Conservation (phyloP, 257 asterid species). For the Cinchona pubescens region DNA sequence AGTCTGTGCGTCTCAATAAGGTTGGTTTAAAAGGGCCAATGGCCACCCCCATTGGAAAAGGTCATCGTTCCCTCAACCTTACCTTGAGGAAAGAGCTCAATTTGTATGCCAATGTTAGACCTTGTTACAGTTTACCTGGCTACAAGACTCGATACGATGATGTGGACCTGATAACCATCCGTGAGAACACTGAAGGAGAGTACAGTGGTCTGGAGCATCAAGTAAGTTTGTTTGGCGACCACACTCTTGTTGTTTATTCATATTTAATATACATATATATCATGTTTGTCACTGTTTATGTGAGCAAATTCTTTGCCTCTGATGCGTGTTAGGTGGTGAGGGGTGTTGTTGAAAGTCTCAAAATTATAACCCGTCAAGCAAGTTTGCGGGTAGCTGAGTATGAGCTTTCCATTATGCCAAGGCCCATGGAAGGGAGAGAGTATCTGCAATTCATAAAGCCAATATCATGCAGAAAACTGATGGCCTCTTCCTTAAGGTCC, state of each 20-base stretch:
- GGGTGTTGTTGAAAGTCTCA: conserved; percentile 96
- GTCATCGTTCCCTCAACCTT: conserved; percentile 93
- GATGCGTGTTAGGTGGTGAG: conserved; percentile 66
- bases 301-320: conserved; percentile 18
- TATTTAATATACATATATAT: neutral
- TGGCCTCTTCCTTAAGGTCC: conserved; percentile 95
- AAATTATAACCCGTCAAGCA: conserved; percentile 93
- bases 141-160: conserved; percentile 90
- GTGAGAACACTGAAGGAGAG: conserved; percentile 60
- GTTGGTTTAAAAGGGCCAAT: conserved; percentile 94
- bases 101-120: conserved; percentile 94
- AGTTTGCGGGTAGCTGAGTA: conserved; percentile 95
- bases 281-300: neutral
- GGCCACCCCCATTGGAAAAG: conserved; percentile 98
- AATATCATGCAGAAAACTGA: conserved; percentile 99
- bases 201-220: conserved; percentile 60
- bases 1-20: conserved; percentile 78
- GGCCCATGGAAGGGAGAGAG: conserved; percentile 86
- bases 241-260: neutral
- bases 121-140: conserved; percentile 93
- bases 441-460: conserved; percentile 97
- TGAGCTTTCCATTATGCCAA: conserved; percentile 93
- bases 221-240: conserved; percentile 21
- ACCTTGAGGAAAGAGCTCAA: conserved; percentile 92
- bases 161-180: conserved; percentile 77